Conservation (phyloP, 441 rosid genomes). For the Pelargonium fulgidum region DNA sequence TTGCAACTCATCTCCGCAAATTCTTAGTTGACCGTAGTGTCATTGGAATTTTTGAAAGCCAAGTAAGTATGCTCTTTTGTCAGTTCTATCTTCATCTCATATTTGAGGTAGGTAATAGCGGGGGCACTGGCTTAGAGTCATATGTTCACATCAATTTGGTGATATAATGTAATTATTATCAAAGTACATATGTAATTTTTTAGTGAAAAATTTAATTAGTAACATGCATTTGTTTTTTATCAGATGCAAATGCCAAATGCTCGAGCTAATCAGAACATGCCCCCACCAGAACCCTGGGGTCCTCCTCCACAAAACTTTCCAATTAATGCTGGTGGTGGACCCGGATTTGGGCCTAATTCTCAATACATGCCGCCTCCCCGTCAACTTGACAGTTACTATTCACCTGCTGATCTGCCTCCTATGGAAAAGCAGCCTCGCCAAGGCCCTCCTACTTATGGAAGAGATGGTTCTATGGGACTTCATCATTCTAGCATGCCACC, state of each 20-base stretch:
- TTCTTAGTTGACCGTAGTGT: slow-evolving; percentile 33
- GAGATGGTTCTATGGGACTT: slow-evolving; percentile 23
- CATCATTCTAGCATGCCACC: slow-evolving; percentile 21
- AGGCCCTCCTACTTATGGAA: slow-evolving; percentile 27
- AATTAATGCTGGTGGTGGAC: slow-evolving; percentile 22
- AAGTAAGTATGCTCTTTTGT: slow-evolving; percentile 18
- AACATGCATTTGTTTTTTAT: background rate
- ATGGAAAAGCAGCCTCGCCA: slow-evolving; percentile 27
- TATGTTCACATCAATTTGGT: no score
- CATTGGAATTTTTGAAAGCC: slow-evolving; percentile 27
- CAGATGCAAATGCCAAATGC: slow-evolving; percentile 31
- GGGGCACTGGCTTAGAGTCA: background rate
- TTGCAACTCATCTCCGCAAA: slow-evolving; percentile 30
- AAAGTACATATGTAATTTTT: background rate
- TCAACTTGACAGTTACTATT: slow-evolving; percentile 28
- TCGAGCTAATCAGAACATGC: slow-evolving; percentile 23
- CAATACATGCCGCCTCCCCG: slow-evolving; percentile 25
- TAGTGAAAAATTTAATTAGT: background rate
- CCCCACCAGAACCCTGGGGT: slow-evolving; percentile 25
- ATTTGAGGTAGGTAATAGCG: background rate
- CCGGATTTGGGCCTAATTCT: slow-evolving; percentile 25
- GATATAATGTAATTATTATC: no score
- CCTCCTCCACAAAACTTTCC: slow-evolving; percentile 26
- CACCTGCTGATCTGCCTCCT: slow-evolving; percentile 27
- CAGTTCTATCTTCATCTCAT: background rate